Percentiles rank a stretch among this genome's conserved stretches.
These are phyloP conservation scores for Waltergamsia citrina DNA, from an alignment of 2,329 filamentous ascomycete genomes.

Conservation along the genomic window DNA sequence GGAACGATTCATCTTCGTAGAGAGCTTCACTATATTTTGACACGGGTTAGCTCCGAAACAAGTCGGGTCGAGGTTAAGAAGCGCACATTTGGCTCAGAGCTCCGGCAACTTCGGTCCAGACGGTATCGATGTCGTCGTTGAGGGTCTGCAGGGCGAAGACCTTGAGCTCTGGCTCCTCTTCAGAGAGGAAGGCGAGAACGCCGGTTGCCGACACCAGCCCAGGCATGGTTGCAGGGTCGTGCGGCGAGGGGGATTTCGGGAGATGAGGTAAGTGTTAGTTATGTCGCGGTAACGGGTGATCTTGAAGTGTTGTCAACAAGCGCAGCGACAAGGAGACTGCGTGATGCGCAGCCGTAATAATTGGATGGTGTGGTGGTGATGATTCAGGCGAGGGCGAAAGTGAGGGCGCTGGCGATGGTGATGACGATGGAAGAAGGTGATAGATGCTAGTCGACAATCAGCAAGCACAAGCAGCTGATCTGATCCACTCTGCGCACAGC, in stretches of 20 bases:
- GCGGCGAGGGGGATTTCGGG: too few relatives aligned
- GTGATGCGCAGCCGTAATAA: conserved; percentile 1
- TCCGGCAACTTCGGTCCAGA: conserved; percentile 95
- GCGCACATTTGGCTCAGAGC: conserved; percentile 84
- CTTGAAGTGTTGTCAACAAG: too few relatives aligned
- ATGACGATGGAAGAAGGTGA: conserved; percentile 5
- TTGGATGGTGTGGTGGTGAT: conserved; percentile 8
- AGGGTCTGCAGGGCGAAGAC: conserved; percentile 91
- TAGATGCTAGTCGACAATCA: neutral
- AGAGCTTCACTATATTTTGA: conserved; percentile 69
- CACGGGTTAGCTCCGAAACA: conserved; percentile 5
- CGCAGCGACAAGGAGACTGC: too few relatives aligned
- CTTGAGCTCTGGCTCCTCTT: conserved; percentile 89
- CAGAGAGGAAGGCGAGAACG: conserved; percentile 88
- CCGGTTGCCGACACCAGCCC: conserved; percentile 90
- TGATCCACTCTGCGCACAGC: neutral
- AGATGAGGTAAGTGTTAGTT: too few relatives aligned
- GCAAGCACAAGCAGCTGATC: too few relatives aligned
- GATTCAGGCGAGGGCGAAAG: too few relatives aligned
- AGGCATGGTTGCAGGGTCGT: conserved; percentile 53
- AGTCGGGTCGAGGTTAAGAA: conserved; percentile 4
- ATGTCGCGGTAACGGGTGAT: too few relatives aligned
- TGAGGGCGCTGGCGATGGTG: conserved; percentile 7
- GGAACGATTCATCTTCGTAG: conserved; percentile 93
- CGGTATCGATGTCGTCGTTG: conserved; percentile 91